A percentile compares a stretch with the other conserved stretches of the same genome.
Evolutionary conservation across 495 filamentous ascomycete genomes (phyloP).

Genomic region (Cenococcum geophilum): DNA sequence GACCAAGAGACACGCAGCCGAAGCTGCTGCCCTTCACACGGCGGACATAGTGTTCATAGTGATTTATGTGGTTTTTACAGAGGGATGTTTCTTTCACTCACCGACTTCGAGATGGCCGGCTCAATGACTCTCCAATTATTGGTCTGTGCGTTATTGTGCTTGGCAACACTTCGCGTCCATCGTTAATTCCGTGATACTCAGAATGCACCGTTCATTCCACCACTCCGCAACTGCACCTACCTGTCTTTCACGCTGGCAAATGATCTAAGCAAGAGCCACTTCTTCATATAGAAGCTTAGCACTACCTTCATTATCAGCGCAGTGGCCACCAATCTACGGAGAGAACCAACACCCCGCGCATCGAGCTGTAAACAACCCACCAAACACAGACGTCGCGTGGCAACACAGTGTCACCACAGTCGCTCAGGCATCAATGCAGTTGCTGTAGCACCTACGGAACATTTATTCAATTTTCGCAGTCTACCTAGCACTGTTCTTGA

Average conservation of each 20-base stretch:
- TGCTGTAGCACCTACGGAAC: not conserved
- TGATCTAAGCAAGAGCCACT: not conserved
- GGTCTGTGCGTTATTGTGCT: not conserved
- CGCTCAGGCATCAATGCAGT: constrained; percentile 2
- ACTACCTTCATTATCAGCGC: not conserved
- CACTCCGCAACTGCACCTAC: not conserved
- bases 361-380: constrained; percentile 22
- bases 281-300: not conserved
- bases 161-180: not conserved
- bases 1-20: constrained; percentile 38
- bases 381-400: constrained; percentile 11
- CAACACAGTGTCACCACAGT: constrained; percentile 9
- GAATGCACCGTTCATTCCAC: not conserved
- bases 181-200: not conserved
- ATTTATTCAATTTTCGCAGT: not conserved
- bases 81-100: not conserved
- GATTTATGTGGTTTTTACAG: not conserved
- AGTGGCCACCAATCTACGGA: not conserved
- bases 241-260: not conserved
- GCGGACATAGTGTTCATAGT: constrained; percentile 22
- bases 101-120: not conserved
- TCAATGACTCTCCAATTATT: not conserved
- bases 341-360: not conserved
- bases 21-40: constrained; percentile 39
- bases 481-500: not conserved